Evolutionary conservation across 176 grass and related monocot species (phyloP), one percentile per base, ranked within the genome.

Genomic region (Triticum urartu): DNA sequence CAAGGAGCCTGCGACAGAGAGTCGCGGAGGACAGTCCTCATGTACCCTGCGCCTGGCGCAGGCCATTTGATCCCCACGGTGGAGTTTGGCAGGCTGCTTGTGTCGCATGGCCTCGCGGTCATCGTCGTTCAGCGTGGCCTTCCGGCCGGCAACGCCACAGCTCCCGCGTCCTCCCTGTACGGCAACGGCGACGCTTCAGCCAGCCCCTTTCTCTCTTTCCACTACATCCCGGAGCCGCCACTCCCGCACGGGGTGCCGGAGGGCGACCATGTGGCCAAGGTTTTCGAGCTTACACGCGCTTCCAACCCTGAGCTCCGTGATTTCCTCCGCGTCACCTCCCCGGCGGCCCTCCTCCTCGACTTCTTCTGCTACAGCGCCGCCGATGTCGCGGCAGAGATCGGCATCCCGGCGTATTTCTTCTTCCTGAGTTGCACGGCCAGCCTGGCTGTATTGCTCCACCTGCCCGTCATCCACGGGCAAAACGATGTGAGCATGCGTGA

Each of bases 401-500:
- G 84, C 30, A 69, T 92, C 64, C 93, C 93, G n/a, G 72, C 83
- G 11, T 92, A 92, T 58, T 42, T 90, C 30, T 95, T 87, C 85
- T 82, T 54, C 48, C 74, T 80, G 14, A 48, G 79, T 4, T 24
- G 81, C 48, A 71, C 72, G 11, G 11, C 68, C 45, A 33, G 64
- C 64, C 83, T 88, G 7, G 90, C 86, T 3, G 1, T 40, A 5
- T 7, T 85, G 38, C 68, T 91, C 1, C 13, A 88, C 48, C 7
- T 72, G 5, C 86, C 90, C 21, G 12, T 68, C 48, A 59, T 86
- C 17, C 79, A 85, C 5, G 52, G 8, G 26, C 50, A 30, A 11
- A 47, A 61, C 52, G 4, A 68, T 3, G 1, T 17, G 4, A 84
- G 47, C 85, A 26, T 88, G 9, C 42, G 68, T 25, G 59, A 88